Evolutionary conservation across 108 stramenopile genomes (phyloP).

Genomic region (Pseudonitzschia multistriata): DNA sequence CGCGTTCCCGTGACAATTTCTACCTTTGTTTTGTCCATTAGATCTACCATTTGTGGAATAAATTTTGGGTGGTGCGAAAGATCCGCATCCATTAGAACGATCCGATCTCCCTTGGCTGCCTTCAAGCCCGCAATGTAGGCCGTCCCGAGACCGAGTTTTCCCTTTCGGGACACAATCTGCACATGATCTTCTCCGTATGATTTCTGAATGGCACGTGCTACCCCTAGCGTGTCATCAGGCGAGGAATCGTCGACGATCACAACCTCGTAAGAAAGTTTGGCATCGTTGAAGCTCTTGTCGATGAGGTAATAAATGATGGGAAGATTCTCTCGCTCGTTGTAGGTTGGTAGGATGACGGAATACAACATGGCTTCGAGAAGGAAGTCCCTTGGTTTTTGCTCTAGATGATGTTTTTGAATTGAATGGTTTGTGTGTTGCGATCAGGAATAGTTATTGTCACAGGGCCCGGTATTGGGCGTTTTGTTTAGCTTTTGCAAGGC

Average conservation of each 20-base stretch:
- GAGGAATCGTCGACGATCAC: slow-evolving; percentile 95
- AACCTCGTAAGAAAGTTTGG: slow-evolving; percentile 82
- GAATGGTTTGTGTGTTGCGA: background rate
- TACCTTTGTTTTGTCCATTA: slow-evolving; percentile 59
- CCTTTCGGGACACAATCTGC: slow-evolving; percentile 82
- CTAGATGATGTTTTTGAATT: background rate
- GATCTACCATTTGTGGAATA: slow-evolving; percentile 86
- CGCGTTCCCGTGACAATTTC: slow-evolving; percentile 97
- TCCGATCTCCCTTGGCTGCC: slow-evolving; percentile 74
- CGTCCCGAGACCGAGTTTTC: slow-evolving; percentile 94
- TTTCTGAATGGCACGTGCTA: slow-evolving; percentile 87
- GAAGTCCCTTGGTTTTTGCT: background rate
- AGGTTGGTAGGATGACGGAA: slow-evolving; percentile 95
- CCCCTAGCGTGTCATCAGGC: slow-evolving; percentile 92
- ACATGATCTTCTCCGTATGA: slow-evolving; percentile 76
- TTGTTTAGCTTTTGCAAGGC: no score
- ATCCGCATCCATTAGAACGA: slow-evolving; percentile 98
- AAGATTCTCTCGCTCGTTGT: slow-evolving; percentile 97
- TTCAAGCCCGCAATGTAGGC: slow-evolving; percentile 94
- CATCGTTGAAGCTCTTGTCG: slow-evolving; percentile 69
- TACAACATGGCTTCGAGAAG: slow-evolving; percentile 54
- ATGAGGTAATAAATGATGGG: slow-evolving; percentile 92
- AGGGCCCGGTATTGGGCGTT: no score
- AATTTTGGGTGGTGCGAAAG: slow-evolving; percentile 96
- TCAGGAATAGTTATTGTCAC: no score